A percentile compares a stretch with the other conserved stretches of the same genome.
phyloP scores from a whole-genome alignment of 2,329 filamentous ascomycete species.

The Pseudofabraea citricarpa region DNA sequence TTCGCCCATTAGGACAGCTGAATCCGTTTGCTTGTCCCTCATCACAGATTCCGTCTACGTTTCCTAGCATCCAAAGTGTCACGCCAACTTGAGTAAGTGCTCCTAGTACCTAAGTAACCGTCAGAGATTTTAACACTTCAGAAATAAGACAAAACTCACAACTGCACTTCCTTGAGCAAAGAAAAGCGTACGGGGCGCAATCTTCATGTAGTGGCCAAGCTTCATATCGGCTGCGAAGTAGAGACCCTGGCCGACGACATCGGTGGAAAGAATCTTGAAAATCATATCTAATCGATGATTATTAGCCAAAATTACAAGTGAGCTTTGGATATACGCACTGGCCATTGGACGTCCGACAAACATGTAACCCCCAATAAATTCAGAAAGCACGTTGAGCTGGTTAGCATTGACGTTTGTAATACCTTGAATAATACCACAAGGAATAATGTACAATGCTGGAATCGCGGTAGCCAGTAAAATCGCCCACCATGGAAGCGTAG shows the following conservation, averaged over 20 bases:
- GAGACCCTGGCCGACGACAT: conserved; percentile 32
- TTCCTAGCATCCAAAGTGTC: conserved; percentile 29
- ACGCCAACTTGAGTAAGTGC: conserved; percentile 36
- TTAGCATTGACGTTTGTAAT: conserved; percentile 45
- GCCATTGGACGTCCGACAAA: conserved; percentile 57
- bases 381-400: conserved; percentile 62
- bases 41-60: conserved; percentile 36
- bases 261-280: conserved; percentile 57
- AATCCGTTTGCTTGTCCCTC: conserved; percentile 38
- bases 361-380: conserved; percentile 69
- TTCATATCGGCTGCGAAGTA: conserved; percentile 42
- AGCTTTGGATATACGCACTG: too few species aligned
- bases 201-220: conserved; percentile 44
- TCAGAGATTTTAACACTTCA: too few species aligned
- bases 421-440: conserved; percentile 33
- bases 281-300: too few species aligned
- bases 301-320: too few species aligned
- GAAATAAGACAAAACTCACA: too few species aligned
- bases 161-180: conserved; percentile 41
- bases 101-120: too few species aligned
- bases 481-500: conserved; percentile 26
- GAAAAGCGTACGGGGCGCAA: conserved; percentile 41
- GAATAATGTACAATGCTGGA: conserved; percentile 25
- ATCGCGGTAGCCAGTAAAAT: conserved; percentile 22
- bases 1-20: conserved; percentile 42